These are phyloP conservation scores for Dryas alaskensis DNA, from an alignment of 306 rosid genomes.

Conservation along the genomic window DNA sequence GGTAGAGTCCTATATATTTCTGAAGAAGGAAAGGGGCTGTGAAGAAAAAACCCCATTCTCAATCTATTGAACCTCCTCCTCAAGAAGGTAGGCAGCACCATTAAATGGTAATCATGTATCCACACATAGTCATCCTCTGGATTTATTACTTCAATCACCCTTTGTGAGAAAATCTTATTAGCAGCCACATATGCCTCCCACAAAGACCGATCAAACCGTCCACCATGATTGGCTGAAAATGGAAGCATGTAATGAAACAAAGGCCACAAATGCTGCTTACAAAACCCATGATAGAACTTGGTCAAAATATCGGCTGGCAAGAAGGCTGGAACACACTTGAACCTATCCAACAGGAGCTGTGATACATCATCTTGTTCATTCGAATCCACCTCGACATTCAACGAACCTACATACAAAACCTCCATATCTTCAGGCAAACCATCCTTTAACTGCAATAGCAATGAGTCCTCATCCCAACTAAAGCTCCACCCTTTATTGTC, in stretches of 20 bases:
- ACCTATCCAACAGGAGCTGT: conserved; percentile 54
- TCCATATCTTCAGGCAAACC: conserved; percentile 65
- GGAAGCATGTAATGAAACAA: conserved; percentile 74
- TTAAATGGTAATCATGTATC: conserved; percentile 71
- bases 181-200: conserved; percentile 79
- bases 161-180: conserved; percentile 58
- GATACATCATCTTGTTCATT: conserved; percentile 62
- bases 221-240: conserved; percentile 53
- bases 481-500: conserved; percentile 59
- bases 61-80: conserved; percentile 62
- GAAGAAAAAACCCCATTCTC: conserved; percentile 68
- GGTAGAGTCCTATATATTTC: conserved; percentile 70
- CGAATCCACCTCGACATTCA: conserved; percentile 47
- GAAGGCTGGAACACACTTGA: conserved; percentile 66
- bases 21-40: conserved; percentile 64
- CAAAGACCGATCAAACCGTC: conserved; percentile 58
- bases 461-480: conserved; percentile 63
- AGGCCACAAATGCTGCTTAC: conserved; percentile 73
- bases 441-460: conserved; percentile 53
- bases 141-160: conserved; percentile 65
- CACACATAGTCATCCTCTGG: conserved; percentile 70
- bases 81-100: conserved; percentile 64
- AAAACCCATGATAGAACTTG: conserved; percentile 63
- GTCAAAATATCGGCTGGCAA: conserved; percentile 46
- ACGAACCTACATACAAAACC: conserved; percentile 62